Evolutionary conservation across 2,329 filamentous ascomycete species (phyloP), one percentile per base, ranked within the genome.

Genomic region (Trichoderma endophyticum): DNA sequence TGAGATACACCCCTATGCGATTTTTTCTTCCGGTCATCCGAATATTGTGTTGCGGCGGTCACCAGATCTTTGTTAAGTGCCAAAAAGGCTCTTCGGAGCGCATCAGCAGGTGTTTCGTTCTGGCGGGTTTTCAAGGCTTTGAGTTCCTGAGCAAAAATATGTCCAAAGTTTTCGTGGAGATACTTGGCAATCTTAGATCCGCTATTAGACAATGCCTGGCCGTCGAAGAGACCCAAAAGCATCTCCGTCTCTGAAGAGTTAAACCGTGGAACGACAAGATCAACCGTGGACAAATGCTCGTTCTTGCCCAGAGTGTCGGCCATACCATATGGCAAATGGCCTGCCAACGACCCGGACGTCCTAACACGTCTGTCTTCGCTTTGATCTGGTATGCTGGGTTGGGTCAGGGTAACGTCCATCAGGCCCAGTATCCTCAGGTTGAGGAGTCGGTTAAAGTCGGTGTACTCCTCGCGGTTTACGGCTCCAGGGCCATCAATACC

Each of bases 141-240:
- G 66, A 99, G 82, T 82, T 99, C 95, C 70, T 92, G 88, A 6
- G 89, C 89, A 77, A 99, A 96, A 18, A 94, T 92, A 73, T 92
- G 88, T 28, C 93, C 93, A 81, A 99, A 98, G 78, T 98, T 95
- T 82, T 99, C 96, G 79, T 99, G 95, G 34, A 99, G 85, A 78
- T 93, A 99, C 80, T 98, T 98, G 75, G 96, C 95, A 76, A 99
- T 93, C 83, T 97, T 97, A 74, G 95, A 98, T 57, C 96, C 97
- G 73, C 95, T 93, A 73, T 90, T 94, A 3, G 93, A 93, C 72
- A 97, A 86, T n/a, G 91, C 89, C 79, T 98, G 93, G 4, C 96
- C 96, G 79, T 99, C 97, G 78, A 99, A 99, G 81, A 99, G 87
- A n/a, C 95, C 96, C 60, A 99, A 84, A 2, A 99, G 86, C 59